Conservation (phyloP, 371 early-diverging fungal species). For the Mortierella sp. region DNA sequence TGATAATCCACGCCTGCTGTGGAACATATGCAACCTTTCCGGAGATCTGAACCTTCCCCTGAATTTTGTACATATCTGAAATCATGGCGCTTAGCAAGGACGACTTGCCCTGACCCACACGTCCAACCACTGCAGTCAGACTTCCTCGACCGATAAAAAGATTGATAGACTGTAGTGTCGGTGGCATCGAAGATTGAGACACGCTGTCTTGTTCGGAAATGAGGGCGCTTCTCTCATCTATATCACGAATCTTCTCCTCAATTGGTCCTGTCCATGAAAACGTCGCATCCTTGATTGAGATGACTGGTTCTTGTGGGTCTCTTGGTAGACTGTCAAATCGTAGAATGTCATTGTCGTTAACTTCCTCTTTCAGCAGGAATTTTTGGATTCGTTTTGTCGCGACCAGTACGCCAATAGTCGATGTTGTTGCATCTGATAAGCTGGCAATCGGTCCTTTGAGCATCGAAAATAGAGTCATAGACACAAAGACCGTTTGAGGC, state of each 20-base stretch:
- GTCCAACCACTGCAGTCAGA: conserved; percentile 60
- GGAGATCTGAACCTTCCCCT: conserved; percentile 51
- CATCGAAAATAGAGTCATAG: conserved; percentile 43
- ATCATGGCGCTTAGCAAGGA: conserved; percentile 60
- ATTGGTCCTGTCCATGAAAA: conserved; percentile 65
- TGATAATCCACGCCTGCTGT: conserved; percentile 68
- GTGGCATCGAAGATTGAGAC: background rate
- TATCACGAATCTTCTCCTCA: background rate
- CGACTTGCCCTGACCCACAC: conserved; percentile 63
- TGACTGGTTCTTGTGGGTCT: conserved; percentile 18
- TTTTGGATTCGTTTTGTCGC: conserved; percentile 33
- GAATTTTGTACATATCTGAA: conserved; percentile 61
- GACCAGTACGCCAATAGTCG: conserved; percentile 33
- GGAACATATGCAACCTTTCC: conserved; percentile 63
- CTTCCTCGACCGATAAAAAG: conserved; percentile 32
- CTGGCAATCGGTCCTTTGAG: conserved; percentile 27
- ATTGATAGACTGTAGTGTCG: conserved; percentile 34
- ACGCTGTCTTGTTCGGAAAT: background rate
- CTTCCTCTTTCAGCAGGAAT: conserved; percentile 41
- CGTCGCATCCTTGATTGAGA: conserved; percentile 56
- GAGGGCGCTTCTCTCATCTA: background rate
- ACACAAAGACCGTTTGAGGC: conserved; percentile 49
- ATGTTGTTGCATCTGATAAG: conserved; percentile 30
- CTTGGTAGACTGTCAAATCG: conserved; percentile 20
- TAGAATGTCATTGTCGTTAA: conserved; percentile 25